Evolutionary conservation across 768 basidiomycete genomes (phyloP).

Genomic region (Mycena crocata): DNA sequence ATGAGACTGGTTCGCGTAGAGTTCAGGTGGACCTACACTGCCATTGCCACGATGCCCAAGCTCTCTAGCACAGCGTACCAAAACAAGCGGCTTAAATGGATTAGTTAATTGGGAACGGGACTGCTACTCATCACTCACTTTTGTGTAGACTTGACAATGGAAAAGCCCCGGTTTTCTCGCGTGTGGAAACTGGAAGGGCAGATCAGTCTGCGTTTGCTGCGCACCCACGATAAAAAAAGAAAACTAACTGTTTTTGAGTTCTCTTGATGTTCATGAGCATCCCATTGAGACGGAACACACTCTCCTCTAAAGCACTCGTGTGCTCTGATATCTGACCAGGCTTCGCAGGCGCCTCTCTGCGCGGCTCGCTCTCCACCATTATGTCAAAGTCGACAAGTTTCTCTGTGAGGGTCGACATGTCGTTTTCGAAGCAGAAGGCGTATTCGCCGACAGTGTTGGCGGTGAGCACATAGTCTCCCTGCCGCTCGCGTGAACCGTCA

Average conservation of each 20-base stretch:
- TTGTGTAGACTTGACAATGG: conserved; percentile 90
- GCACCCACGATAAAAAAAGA: background rate
- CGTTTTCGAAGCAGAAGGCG: conserved; percentile 98
- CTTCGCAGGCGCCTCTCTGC: conserved; percentile 89
- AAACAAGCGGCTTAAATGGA: conserved; percentile 76
- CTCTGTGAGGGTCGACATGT: conserved; percentile 93
- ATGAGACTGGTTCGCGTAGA: background rate
- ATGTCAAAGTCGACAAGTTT: conserved; percentile 97
- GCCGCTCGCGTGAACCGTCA: conserved; percentile 89
- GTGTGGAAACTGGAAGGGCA: conserved; percentile 83
- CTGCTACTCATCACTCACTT: conserved; percentile 56
- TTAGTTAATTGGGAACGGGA: background rate
- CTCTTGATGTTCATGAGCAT: conserved; percentile 91
- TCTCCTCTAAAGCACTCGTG: conserved; percentile 94
- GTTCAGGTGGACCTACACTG: conserved; percentile 71
- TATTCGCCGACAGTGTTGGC: conserved; percentile 93
- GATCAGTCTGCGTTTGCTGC: conserved; percentile 15
- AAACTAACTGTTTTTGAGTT: conserved; percentile 92
- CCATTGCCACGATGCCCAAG: conserved; percentile 84
- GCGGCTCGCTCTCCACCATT: conserved; percentile 98
- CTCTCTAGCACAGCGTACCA: conserved; percentile 93
- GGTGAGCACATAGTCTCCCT: conserved; percentile 97
- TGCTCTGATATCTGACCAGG: conserved; percentile 91
- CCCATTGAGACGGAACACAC: conserved; percentile 89
- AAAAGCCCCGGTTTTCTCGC: conserved; percentile 93